Base-by-base conservation (phyloP, 1,284 basidiomycete genomes). In the Pseudozyma thailandica region DNA sequence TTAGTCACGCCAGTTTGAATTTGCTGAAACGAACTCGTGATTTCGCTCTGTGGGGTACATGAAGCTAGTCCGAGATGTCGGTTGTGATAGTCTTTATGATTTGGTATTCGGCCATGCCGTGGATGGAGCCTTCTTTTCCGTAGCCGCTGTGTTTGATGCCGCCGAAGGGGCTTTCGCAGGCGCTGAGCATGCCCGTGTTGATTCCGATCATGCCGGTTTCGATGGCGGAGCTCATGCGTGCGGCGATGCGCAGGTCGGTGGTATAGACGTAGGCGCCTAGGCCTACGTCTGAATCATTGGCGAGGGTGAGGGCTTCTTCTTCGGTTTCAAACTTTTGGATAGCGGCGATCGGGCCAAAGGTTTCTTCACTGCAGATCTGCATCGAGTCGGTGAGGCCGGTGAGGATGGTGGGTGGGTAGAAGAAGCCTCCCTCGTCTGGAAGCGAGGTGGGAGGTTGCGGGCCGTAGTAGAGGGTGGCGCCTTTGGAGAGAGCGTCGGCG, bases 341-440 rank as follows among this genome's bases (percentile, higher is more conserved):
- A 7, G 69, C 64, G 0, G 65, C 59, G 5, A 80, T 68, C 13
- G 78, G 78, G 12, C 78, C 78, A 39, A 80, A 80, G 20, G 78
- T 77, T 28, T 80, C 77, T 41, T 77, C 73, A 21, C 51, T 41
- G 20, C 72, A 60, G 39, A 80, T 72, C 30, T 65, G 59, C 73
- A 76, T 77, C 31, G 54, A 62, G 42, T 72, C 59, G 27, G 38
- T 57, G 26, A 68, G 51, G 1, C 66, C 68, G 1, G 64, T 62
- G 12, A 80, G 64, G 49, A 80, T 69, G 12, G 78, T 80, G 7
- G 78, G 77, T 25, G 70, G 66, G 31, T 77, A 63, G 50, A 74
- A 80, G 63, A 28, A 74, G 4, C 70, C 75, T 1, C 60, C 53
- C n/a, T 26, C 28, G n/a, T 18, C 18, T 3, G 55, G 55, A 31